phyloP scores from a whole-genome alignment of 1,284 basidiomycete genomes.

The Coniferiporia sulphurascens region DNA sequence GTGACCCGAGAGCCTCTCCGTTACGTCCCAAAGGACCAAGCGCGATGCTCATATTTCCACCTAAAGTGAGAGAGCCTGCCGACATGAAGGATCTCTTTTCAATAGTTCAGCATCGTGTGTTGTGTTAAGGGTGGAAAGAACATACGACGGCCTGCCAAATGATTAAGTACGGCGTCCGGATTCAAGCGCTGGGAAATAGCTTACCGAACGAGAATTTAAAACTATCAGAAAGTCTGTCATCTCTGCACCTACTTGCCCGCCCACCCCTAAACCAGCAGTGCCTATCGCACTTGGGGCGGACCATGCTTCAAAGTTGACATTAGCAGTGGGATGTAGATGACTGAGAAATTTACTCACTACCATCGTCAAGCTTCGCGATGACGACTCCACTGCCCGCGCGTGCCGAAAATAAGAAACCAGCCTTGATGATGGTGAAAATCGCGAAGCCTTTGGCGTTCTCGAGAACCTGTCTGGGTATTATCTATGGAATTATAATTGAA shows the following conservation, averaged over 20 bases:
- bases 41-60: constrained; percentile 91
- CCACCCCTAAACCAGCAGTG: constrained; percentile 89
- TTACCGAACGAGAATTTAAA: constrained; percentile 75
- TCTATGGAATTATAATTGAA: constrained; percentile 25
- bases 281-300: constrained; percentile 94
- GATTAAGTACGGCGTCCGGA: constrained; percentile 23
- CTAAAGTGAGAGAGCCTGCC: constrained; percentile 86
- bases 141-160: constrained; percentile 54
- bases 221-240: constrained; percentile 95
- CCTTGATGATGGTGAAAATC: constrained; percentile 78
- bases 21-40: constrained; percentile 93
- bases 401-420: constrained; percentile 73
- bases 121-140: constrained; percentile 18
- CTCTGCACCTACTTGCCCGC: constrained; percentile 80
- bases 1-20: constrained; percentile 85
- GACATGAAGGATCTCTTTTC: constrained; percentile 87
- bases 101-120: constrained; percentile 19
- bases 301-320: constrained; percentile 58
- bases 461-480: constrained; percentile 64
- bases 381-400: constrained; percentile 89
- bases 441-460: constrained; percentile 81
- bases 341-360: constrained; percentile 50
- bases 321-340: neutral
- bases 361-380: constrained; percentile 81
- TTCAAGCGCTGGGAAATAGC: constrained; percentile 25